Percentiles rank a stretch among this genome's conserved stretches.
Conservation (phyloP, 805 yeast genomes). For the Metschnikowia henanensis region DNA sequence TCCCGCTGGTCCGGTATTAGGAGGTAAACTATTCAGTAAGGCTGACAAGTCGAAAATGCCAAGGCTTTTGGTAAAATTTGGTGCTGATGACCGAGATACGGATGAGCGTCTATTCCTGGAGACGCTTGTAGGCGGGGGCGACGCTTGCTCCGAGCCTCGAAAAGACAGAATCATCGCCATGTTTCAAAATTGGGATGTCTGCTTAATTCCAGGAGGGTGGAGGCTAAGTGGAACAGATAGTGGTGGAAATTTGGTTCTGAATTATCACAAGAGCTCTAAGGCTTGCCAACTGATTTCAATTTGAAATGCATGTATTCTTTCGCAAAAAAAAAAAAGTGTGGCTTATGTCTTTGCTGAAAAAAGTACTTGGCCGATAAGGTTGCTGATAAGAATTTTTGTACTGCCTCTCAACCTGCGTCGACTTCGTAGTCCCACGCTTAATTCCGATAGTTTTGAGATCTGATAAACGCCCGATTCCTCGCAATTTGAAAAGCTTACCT, state of each 20-base stretch:
- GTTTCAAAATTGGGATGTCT: too few relatives aligned
- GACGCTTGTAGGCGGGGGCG: background rate
- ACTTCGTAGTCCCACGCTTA: too few relatives aligned
- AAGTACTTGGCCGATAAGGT: conserved; percentile 1
- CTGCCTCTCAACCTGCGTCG: background rate
- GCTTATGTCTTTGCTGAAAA: background rate
- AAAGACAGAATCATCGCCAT: conserved; percentile 7
- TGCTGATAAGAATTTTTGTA: conserved; percentile 1
- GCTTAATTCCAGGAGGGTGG: too few relatives aligned
- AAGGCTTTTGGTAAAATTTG: conserved; percentile 3
- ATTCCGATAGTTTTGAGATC: too few relatives aligned
- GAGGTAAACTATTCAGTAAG: conserved; percentile 16
- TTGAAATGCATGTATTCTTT: too few relatives aligned
- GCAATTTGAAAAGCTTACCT: too few relatives aligned
- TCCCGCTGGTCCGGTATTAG: conserved; percentile 21
- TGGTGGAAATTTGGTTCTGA: too few relatives aligned
- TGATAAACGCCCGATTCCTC: too few relatives aligned
- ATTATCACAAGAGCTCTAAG: too few relatives aligned
- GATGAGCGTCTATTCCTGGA: conserved; percentile 1
- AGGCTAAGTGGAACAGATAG: too few relatives aligned
- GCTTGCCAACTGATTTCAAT: too few relatives aligned
- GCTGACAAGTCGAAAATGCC: conserved; percentile 12
- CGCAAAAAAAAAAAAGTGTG: background rate
- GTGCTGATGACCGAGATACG: conserved; percentile 1
- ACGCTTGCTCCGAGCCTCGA: conserved; percentile 3